A percentile compares a stretch with the other conserved stretches of the same genome.
These are phyloP conservation scores for Penicillium fimorum DNA, from an alignment of 495 filamentous ascomycete genomes.

Conservation along the genomic window DNA sequence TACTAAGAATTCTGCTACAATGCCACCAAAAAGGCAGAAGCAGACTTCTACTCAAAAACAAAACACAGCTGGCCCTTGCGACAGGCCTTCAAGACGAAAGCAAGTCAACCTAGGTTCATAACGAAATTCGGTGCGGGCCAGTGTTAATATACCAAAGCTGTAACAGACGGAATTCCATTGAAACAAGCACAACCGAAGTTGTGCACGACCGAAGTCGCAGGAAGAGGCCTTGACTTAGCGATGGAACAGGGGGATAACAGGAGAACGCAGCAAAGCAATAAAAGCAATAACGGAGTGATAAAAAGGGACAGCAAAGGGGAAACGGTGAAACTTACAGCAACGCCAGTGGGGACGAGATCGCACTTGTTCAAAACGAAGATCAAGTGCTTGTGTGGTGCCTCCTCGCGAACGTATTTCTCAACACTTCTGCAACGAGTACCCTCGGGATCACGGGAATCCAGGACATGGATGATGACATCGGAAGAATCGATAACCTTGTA, in stretches of 20 bases:
- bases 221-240: constrained; percentile 95
- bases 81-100: constrained; percentile 77
- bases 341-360: constrained; percentile 87
- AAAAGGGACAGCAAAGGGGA: constrained; percentile 12
- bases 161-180: constrained; percentile 92
- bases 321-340: constrained; percentile 75
- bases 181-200: constrained; percentile 24
- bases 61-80: constrained; percentile 61
- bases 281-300: constrained; percentile 15
- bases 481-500: constrained; percentile 97
- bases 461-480: constrained; percentile 93
- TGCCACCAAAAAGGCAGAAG: constrained; percentile 44
- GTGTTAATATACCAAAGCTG: constrained; percentile 91
- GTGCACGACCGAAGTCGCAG: constrained; percentile 44
- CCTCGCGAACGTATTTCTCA: constrained; percentile 89
- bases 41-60: constrained; percentile 88
- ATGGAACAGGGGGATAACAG: constrained; percentile 52
- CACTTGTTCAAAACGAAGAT: constrained; percentile 94
- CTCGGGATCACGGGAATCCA: constrained; percentile 88
- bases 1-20: constrained; percentile 92
- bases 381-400: constrained; percentile 93
- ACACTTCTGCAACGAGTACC: constrained; percentile 86
- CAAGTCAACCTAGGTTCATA: constrained; percentile 63
- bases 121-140: constrained; percentile 65
- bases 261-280: constrained; percentile 17